These are phyloP conservation scores for Amanita thiersii DNA, from an alignment of 768 basidiomycete species.

Conservation along the genomic window DNA sequence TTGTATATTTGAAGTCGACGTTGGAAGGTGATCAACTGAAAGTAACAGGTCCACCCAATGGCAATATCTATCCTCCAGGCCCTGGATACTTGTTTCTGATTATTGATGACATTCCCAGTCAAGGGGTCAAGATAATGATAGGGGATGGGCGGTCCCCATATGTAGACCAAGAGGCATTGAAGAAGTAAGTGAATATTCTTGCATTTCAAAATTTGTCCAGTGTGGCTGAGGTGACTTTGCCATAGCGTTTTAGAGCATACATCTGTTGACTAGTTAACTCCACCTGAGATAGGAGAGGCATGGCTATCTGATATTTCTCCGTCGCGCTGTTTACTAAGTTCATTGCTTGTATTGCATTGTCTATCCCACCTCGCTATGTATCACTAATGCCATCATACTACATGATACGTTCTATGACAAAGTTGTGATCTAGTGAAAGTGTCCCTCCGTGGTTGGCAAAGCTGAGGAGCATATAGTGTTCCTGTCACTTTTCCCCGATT, in stretches of 20 bases:
- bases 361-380: no score
- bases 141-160: constrained; percentile 58
- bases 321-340: no score
- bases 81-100: constrained; percentile 74
- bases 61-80: constrained; percentile 68
- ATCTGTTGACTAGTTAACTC: not conserved
- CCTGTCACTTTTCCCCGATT: no score
- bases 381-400: no score
- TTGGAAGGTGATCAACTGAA: constrained; percentile 39
- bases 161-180: constrained; percentile 44
- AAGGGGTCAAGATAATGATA: constrained; percentile 55
- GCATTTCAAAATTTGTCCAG: not conserved
- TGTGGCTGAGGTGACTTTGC: no score
- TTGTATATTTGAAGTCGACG: constrained; percentile 50
- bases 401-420: no score
- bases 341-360: no score
- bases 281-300: no score
- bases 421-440: no score
- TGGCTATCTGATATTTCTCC: no score
- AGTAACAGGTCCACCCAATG: constrained; percentile 57
- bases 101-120: constrained; percentile 56
- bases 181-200: constrained; percentile 38
- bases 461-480: no score
- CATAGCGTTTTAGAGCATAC: not conserved
- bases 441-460: no score